Evolutionary conservation across 176 grass and related monocot species (phyloP), one percentile per base, ranked within the genome.

Genomic region (Cenchrus fungigraminus): DNA sequence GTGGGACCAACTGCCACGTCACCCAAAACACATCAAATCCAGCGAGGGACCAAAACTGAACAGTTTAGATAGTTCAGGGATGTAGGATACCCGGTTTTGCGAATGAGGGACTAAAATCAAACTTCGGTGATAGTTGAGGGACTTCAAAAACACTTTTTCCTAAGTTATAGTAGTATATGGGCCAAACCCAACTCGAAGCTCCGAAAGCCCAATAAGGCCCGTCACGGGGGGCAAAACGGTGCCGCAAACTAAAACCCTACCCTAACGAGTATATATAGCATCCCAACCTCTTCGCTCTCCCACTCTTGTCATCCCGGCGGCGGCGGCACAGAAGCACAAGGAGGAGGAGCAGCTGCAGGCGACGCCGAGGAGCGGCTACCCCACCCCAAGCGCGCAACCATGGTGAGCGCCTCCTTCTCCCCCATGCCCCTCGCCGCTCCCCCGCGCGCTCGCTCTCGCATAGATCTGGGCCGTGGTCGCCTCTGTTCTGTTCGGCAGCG

Each of bases 201-300:
- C 4, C 14, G 12, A 74, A 58, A 52, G 71, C 71, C 85, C 71
- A 71, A 0, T 5, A 12, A 2, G 37, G 71, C 5, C 60, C 65
- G n/a, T 59, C 5, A 22, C 25, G 42, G 37, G 34, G 37, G 8
- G 43, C 51, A 43, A 78, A 74, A 28, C 52, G 16, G 50, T 58
- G 28, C 64, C 28, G 34, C 77, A 50, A 29, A 55, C 60, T 74
- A 84, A 86, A 87, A 86, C 84, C 84, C 89, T 73, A 90, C 52
- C 68, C 37, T 40, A 2, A 6, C 3, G 8, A 71, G 1, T 81
- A 87, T 87, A 87, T 68, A 81, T 74, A 60, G 0, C 9, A 16
- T 68, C 79, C 37, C 72, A 43, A 8, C 72, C 63, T 53, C 6
- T 60, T 52, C 54, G 12, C 71, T 5, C n/a, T 43, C 19, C 15